These are phyloP conservation scores for Colletotrichum plurivorum DNA, from an alignment of 2,329 filamentous ascomycete genomes.

Conservation along the genomic window DNA sequence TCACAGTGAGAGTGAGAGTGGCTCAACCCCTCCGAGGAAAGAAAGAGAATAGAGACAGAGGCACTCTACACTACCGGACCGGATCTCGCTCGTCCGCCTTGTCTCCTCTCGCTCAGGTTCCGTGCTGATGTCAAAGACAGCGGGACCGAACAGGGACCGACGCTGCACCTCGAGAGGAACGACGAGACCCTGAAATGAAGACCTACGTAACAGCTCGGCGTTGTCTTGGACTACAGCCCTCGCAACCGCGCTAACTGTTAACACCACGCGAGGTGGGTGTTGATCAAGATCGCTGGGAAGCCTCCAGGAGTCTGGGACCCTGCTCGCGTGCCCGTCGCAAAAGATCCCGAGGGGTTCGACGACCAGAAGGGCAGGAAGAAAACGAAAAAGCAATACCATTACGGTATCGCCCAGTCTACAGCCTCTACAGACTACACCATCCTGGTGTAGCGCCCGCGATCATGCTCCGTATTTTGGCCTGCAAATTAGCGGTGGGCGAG, in stretches of 20 bases:
- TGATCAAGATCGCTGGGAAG: slow-evolving; percentile 33
- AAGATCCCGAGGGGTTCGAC: not conserved
- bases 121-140: slow-evolving; percentile 10
- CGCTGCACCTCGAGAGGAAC: slow-evolving; percentile 11
- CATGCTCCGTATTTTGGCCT: not conserved
- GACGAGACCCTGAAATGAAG: slow-evolving; percentile 37
- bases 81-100: not conserved
- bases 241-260: slow-evolving; percentile 8
- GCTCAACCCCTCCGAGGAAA: slow-evolving; percentile 19
- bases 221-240: not conserved
- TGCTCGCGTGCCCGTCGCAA: slow-evolving; percentile 27
- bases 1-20: slow-evolving; percentile 15
- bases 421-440: no score
- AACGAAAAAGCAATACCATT: slow-evolving; percentile 17
- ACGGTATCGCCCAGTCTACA: slow-evolving; percentile 1
- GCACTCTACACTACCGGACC: no score
- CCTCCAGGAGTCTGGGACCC: slow-evolving; percentile 17
- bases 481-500: slow-evolving; percentile 35
- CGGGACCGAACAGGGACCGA: slow-evolving; percentile 22
- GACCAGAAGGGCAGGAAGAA: slow-evolving; percentile 6
- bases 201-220: slow-evolving; percentile 29
- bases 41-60: not conserved
- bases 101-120: slow-evolving; percentile 14
- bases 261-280: slow-evolving; percentile 4
- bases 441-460: no score